Evolutionary conservation across 176 grass and related monocot species (phyloP).

Genomic region (Triticum monococcum): DNA sequence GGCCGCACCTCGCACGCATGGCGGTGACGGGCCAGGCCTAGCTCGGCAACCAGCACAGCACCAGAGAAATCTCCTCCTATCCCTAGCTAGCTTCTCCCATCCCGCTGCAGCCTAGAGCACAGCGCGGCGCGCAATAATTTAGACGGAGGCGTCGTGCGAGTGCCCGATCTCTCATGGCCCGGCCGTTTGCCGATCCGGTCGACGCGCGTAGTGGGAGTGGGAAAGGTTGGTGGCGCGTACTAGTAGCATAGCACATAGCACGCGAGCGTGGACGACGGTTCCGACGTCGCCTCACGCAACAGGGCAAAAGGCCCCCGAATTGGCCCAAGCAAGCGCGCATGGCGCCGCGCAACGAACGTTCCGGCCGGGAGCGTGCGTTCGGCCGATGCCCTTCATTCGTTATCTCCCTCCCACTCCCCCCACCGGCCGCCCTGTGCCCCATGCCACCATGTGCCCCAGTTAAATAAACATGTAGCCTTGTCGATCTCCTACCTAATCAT

Average conservation of each 20-base stretch:
- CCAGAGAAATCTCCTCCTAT: not conserved
- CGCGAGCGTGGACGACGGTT: slow-evolving; percentile 30
- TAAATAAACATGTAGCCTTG: not conserved
- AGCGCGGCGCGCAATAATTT: not conserved
- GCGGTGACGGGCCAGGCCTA: not conserved
- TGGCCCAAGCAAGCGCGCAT: not conserved
- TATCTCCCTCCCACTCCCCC: not conserved
- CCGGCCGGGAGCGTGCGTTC: not conserved
- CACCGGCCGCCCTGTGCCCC: slow-evolving; percentile 25
- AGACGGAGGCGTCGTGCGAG: not conserved
- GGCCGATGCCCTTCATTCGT: slow-evolving; percentile 17
- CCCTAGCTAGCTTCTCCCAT: not conserved
- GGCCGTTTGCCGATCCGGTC: not conserved
- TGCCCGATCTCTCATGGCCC: not conserved
- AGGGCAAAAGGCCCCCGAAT: not conserved
- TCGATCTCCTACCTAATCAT: not conserved
- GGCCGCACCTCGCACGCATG: not conserved
- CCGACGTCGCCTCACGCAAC: slow-evolving; percentile 38
- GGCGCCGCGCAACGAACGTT: not conserved
- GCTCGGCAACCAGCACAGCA: not conserved
- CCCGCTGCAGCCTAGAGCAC: not conserved
- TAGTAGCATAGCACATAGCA: not conserved
- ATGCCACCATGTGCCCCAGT: not conserved
- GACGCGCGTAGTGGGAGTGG: not conserved
- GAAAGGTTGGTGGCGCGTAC: slow-evolving; percentile 9